A percentile compares a stretch with the other conserved stretches of the same genome.
Evolutionary conservation across 331 rosid species (phyloP).

Genomic region (Quercus phellos): DNA sequence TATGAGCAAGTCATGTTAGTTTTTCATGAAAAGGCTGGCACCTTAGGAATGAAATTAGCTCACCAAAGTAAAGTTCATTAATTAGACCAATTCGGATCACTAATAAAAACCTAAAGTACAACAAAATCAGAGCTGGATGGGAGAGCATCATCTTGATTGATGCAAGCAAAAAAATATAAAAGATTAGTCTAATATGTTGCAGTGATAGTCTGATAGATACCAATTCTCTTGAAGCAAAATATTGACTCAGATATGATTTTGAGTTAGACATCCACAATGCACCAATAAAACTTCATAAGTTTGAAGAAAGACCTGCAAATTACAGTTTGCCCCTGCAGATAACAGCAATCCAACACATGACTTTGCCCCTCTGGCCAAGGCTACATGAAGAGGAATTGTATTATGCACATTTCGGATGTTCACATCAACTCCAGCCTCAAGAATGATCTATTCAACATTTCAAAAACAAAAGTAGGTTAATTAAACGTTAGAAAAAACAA

Average conservation of each 20-base stretch:
- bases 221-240: background rate
- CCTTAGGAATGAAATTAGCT: background rate
- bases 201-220: background rate
- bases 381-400: slow-evolving; percentile 92
- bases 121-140: background rate
- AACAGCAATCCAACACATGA: slow-evolving; percentile 87
- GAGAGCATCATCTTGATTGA: background rate
- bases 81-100: background rate
- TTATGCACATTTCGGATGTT: slow-evolving; percentile 85
- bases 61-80: background rate
- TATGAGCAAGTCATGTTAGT: background rate
- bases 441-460: slow-evolving; percentile 64
- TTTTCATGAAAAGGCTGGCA: background rate
- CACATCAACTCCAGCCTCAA: slow-evolving; percentile 86
- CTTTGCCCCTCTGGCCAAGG: slow-evolving; percentile 96
- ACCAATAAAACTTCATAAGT: slow-evolving; percentile 2
- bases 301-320: slow-evolving; percentile 68
- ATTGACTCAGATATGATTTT: background rate
- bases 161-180: background rate
- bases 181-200: background rate
- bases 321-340: slow-evolving; percentile 78
- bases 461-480: slow-evolving; percentile 10
- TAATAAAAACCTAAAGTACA: background rate
- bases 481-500: background rate
- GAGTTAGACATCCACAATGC: slow-evolving; percentile 6